A percentile compares a stretch with the other conserved stretches of the same genome.
phyloP scores from a whole-genome alignment of 2,329 filamentous ascomycete species.

The Fusarium sp. region DNA sequence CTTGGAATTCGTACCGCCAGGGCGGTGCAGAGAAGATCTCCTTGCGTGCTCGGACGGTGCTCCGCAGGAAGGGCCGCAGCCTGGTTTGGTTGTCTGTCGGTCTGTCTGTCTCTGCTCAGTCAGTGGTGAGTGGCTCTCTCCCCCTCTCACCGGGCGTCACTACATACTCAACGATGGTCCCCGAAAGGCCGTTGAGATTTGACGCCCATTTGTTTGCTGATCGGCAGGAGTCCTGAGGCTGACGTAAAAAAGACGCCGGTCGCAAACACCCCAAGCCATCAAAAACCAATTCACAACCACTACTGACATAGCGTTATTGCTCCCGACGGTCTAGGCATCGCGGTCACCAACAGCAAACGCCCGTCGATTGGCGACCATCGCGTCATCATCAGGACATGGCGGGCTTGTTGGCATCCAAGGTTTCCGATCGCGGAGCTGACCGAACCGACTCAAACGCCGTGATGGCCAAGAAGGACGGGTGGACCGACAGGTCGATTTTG shows the following conservation, averaged over 20 bases:
- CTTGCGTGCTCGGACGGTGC: slow-evolving; percentile 15
- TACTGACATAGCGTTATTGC: not conserved
- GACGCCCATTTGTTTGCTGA: slow-evolving; percentile 18
- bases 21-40: slow-evolving; percentile 26
- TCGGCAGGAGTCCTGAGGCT: slow-evolving; percentile 17
- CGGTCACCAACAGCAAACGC: not conserved
- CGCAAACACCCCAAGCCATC: not conserved
- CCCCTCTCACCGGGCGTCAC: not conserved
- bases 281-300: not conserved
- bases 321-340: not conserved
- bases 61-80: slow-evolving; percentile 16
- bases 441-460: slow-evolving; percentile 19
- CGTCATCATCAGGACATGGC: slow-evolving; percentile 29
- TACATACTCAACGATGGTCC: not conserved
- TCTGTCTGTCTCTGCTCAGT: not conserved
- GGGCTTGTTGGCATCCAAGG: not conserved
- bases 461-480: slow-evolving; percentile 27
- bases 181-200: slow-evolving; percentile 11
- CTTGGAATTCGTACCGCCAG: slow-evolving; percentile 10
- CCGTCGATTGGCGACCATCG: slow-evolving; percentile 11
- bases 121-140: not conserved
- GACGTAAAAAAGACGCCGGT: slow-evolving; percentile 4
- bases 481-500: slow-evolving; percentile 33
- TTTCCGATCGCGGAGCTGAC: slow-evolving; percentile 34
- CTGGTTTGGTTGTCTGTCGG: not conserved